Evolutionary conservation across 1,139 yeast genomes (phyloP), one percentile per base, ranked within the genome.

Genomic region (Blastobotrys elegans): DNA sequence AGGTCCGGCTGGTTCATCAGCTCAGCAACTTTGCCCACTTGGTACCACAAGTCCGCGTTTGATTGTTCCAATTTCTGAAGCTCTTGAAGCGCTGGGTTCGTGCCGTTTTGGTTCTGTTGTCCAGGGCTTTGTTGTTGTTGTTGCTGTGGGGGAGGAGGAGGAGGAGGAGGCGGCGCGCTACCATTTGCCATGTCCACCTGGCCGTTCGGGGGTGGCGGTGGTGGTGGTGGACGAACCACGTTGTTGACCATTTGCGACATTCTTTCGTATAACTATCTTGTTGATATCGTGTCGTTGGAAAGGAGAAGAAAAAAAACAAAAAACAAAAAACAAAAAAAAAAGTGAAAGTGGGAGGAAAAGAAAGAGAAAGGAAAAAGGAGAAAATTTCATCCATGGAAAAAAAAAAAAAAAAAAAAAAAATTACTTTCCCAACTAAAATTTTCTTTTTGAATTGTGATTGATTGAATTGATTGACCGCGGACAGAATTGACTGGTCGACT

Each of bases 41-140:
- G 92, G 44, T 88, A 72, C 97, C 97, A 92, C 6, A 96, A 86
- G 49, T 89, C 94, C 2, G 90, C 85, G 29, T 92, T 87, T 46
- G 90, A 61, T 36, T 63, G 57, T 48, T 70, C 71, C 21, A 70
- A 61, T 50, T 70, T 68, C 47, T 63, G 68, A 11, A 37, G 20
- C 3, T 21, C 38, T 18, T 34, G 26, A 6, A 13, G 10, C 5
- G 22, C 38, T 3, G 36, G 36, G 10, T 24, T 5, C 38, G 59
- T 82, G 4, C 41, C 44, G 29, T 39, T 35, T 27, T 30, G 41
- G n/a, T 50, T 50, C 43, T 77, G 55, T 21, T 68, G 68, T 17
- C 17, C 44, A 7, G 24, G 40, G 17, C 34, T 31, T 22, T 42
- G 45, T 42, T 30, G 22, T 18, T 40, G 47, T 20, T 24, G 43